A percentile compares a stretch with the other conserved stretches of the same genome.
These are phyloP conservation scores for Rosa chinensis DNA, from an alignment of 306 rosid species.

Conservation along the genomic window DNA sequence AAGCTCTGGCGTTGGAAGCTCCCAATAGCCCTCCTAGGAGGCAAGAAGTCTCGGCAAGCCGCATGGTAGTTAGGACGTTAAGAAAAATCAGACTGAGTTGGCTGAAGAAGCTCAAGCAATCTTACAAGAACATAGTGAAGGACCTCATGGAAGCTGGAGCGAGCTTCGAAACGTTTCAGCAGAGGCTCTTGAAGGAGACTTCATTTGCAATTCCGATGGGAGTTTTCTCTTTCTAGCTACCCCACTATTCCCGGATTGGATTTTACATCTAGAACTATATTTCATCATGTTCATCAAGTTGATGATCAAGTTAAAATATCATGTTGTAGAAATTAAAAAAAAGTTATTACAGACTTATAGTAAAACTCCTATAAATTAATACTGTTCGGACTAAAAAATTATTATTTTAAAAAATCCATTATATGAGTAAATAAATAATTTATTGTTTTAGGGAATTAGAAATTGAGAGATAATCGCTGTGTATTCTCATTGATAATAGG, in stretches of 20 bases:
- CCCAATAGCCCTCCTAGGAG: slow-evolving; percentile 42
- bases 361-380: no score
- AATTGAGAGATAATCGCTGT: no score
- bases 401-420: no score
- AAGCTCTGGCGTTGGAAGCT: slow-evolving; percentile 39
- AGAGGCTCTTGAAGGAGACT: neutral
- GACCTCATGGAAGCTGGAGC: slow-evolving; percentile 48
- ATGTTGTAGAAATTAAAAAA: no score
- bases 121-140: slow-evolving; percentile 35
- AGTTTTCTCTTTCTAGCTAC: slow-evolving; percentile 36
- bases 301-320: no score
- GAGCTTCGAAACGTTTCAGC: slow-evolving; percentile 47
- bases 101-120: slow-evolving; percentile 49
- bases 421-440: no score
- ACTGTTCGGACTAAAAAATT: no score
- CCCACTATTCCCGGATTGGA: slow-evolving; percentile 38
- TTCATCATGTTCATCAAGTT: neutral
- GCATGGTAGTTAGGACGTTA: slow-evolving; percentile 23
- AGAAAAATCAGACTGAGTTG: slow-evolving; percentile 47
- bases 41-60: slow-evolving; percentile 40
- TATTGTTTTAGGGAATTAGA: no score
- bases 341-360: no score
- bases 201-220: slow-evolving; percentile 63
- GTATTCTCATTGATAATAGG: no score
- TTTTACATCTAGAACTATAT: slow-evolving; percentile 34